Evolutionary conservation across 257 asterid genomes (phyloP).

Genomic region (Asclepias syriaca): DNA sequence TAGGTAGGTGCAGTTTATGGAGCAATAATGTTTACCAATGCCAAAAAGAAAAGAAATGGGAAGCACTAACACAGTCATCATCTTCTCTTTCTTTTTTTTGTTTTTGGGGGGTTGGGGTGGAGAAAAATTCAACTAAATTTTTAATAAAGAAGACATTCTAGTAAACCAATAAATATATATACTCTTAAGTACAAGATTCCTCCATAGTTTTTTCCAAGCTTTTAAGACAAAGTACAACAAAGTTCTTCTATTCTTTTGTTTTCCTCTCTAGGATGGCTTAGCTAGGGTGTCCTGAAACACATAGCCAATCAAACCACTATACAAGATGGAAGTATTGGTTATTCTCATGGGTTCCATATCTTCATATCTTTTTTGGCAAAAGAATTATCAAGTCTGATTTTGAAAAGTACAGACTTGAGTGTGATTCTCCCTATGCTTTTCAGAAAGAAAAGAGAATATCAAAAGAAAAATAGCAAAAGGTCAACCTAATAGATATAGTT

Average conservation of each 20-base stretch:
- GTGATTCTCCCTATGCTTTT: constrained; percentile 16
- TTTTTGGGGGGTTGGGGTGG: no score
- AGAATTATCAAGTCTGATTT: not conserved
- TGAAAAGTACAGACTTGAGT: constrained; percentile 9
- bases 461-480: constrained; percentile 8
- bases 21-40: not conserved
- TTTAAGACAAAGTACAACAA: not conserved
- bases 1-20: not conserved
- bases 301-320: not conserved
- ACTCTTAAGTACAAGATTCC: constrained; percentile 5
- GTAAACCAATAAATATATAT: constrained; percentile 8
- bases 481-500: constrained; percentile 10
- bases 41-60: not conserved
- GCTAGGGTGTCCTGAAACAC: not conserved
- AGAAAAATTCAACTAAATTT: not conserved
- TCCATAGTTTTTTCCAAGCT: not conserved
- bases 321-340: not conserved
- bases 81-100: no score
- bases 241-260: constrained; percentile 3
- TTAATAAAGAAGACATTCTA: not conserved
- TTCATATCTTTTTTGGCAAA: not conserved
- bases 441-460: constrained; percentile 12
- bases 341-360: constrained; percentile 6
- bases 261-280: not conserved
- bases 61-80: not conserved